phyloP scores from a whole-genome alignment of 2,329 filamentous ascomycete species.

The Fusarium tricinctum region DNA sequence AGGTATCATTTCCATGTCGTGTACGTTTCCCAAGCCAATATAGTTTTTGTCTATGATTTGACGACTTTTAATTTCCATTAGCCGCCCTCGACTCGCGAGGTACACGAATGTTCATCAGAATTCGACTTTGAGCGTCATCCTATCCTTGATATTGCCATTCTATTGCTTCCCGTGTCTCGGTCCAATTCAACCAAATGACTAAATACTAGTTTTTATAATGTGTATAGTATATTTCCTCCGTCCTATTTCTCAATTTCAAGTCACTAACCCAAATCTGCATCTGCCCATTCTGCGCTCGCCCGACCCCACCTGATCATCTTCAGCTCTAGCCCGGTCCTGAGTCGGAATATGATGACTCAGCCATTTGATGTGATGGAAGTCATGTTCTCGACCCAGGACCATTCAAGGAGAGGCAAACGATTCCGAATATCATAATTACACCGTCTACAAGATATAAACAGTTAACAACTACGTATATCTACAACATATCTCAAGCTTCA shows the following conservation, averaged over 20 bases:
- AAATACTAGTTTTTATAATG: not conserved
- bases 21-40: conserved; percentile 47
- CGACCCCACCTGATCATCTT: not conserved
- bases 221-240: not conserved
- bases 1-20: conserved; percentile 44
- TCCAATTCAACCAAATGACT: not conserved
- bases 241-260: not conserved
- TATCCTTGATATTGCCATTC: not conserved
- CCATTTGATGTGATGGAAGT: not conserved
- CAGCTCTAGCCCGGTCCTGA: not conserved
- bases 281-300: conserved; percentile 2
- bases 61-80: conserved; percentile 9
- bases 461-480: not conserved
- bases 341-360: too few relatives aligned
- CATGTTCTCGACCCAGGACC: conserved; percentile 21
- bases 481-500: not conserved
- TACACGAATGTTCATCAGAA: not conserved
- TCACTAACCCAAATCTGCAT: conserved; percentile 2
- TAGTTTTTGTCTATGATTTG: conserved; percentile 38
- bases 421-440: not conserved
- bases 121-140: not conserved
- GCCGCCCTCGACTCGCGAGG: not conserved
- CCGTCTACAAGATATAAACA: not conserved
- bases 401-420: conserved; percentile 18
- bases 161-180: not conserved